Conservation (phyloP, 2,329 filamentous ascomycete genomes). For the Raffaelea ambrosiae region DNA sequence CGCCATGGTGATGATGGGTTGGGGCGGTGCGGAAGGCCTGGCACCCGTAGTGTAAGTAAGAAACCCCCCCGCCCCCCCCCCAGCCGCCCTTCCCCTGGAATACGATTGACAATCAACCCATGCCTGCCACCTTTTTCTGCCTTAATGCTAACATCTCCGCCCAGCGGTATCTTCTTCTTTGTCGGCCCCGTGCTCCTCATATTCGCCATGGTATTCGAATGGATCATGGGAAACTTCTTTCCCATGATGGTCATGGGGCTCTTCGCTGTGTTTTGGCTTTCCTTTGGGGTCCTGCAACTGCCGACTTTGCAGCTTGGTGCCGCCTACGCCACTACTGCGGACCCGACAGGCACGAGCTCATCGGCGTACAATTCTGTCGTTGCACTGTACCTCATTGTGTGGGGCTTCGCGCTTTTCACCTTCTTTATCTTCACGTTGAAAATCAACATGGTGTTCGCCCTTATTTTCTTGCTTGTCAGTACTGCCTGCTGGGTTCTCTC, state of each 20-base stretch:
- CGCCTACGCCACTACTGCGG: constrained; percentile 31
- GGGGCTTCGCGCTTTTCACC: constrained; percentile 43
- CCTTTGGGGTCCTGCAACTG: constrained; percentile 40
- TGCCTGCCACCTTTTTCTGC: no score
- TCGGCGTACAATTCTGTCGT: constrained; percentile 39
- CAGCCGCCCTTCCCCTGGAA: no score
- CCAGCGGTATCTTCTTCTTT: constrained; percentile 29
- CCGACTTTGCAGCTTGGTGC: constrained; percentile 37
- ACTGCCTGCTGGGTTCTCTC: constrained; percentile 34
- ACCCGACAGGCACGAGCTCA: constrained; percentile 32
- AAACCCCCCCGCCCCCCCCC: no score
- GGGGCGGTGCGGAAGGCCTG: constrained; percentile 24
- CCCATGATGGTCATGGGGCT: constrained; percentile 44
- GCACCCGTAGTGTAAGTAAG: constrained; percentile 24
- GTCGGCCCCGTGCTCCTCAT: constrained; percentile 24
- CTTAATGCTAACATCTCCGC: background rate
- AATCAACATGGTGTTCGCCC: constrained; percentile 40
- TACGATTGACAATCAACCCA: no score
- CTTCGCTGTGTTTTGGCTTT: constrained; percentile 41
- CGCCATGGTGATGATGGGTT: constrained; percentile 27
- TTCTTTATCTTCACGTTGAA: constrained; percentile 42
- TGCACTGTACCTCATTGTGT: constrained; percentile 40
- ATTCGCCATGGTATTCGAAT: constrained; percentile 36
- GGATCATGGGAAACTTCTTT: constrained; percentile 43
- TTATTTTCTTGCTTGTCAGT: constrained; percentile 39